These are phyloP conservation scores for Straminergon stramineum DNA, from an alignment of 225 moss, liverwort and hornwort genomes.

Conservation along the genomic window DNA sequence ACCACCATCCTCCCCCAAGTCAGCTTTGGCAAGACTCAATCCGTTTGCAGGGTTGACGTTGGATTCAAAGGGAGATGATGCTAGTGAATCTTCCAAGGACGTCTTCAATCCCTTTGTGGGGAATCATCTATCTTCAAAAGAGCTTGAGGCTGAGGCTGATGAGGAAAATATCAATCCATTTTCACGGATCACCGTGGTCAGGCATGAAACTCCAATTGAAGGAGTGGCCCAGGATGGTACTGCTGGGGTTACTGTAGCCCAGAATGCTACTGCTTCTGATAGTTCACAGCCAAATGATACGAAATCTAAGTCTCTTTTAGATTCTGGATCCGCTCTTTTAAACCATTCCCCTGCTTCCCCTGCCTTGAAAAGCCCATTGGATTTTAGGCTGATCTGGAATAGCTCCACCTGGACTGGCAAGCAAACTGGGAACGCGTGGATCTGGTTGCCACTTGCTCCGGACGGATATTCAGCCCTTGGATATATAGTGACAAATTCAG, in stretches of 20 bases:
- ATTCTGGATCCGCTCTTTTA: not conserved
- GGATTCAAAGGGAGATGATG: not conserved
- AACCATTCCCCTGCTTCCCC: slow-evolving; percentile 1
- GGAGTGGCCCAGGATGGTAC: not conserved
- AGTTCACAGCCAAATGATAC: not conserved
- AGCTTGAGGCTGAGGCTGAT: not conserved
- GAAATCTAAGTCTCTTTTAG: slow-evolving; percentile 7
- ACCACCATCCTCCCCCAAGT: slow-evolving; percentile 10
- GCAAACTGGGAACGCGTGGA: slow-evolving; percentile 37
- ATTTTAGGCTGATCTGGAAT: slow-evolving; percentile 58
- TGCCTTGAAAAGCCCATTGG: slow-evolving; percentile 41
- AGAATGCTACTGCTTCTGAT: not conserved
- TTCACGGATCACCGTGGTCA: not conserved
- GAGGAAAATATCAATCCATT: slow-evolving; percentile 27
- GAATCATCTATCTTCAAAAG: not conserved
- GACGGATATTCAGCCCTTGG: slow-evolving; percentile 62
- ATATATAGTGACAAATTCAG: slow-evolving; percentile 40
- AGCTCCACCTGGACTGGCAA: slow-evolving; percentile 47
- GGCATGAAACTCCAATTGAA: not conserved
- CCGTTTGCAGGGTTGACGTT: slow-evolving; percentile 12
- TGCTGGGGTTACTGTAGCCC: not conserved
- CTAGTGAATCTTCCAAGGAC: not conserved
- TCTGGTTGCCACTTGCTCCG: slow-evolving; percentile 64
- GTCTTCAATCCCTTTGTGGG: slow-evolving; percentile 10
- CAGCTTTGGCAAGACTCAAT: not conserved